Percentiles rank a stretch among this genome's conserved stretches.
Conservation (phyloP, 1,139 yeast species). For the Candida neerlandica region DNA sequence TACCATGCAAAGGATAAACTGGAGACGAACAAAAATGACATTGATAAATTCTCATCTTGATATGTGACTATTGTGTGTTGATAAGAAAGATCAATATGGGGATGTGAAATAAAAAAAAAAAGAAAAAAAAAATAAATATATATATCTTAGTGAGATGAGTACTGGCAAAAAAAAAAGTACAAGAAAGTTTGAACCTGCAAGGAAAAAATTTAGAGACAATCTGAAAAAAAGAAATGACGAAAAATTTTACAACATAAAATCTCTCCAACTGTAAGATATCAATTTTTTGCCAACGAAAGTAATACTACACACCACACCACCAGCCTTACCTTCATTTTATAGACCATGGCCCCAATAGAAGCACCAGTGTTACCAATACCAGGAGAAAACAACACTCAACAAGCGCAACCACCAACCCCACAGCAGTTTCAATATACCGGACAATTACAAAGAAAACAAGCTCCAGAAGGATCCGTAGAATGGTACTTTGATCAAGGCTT, state of each 20-base stretch:
- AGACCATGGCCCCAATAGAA: conserved; percentile 35
- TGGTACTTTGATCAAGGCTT: conserved; percentile 68
- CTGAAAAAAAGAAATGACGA: conserved; percentile 4
- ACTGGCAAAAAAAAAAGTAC: background rate
- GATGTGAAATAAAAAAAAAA: background rate
- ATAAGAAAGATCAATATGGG: background rate
- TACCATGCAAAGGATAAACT: conserved; percentile 96
- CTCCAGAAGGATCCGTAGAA: conserved; percentile 56
- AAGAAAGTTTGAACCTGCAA: background rate
- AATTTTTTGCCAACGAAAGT: background rate
- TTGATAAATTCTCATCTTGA: conserved; percentile 81
- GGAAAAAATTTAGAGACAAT: background rate
- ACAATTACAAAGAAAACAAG: conserved; percentile 43
- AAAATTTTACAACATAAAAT: conserved; percentile 1
- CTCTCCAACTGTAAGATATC: background rate
- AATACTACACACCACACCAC: background rate
- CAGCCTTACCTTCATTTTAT: background rate
- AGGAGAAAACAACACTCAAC: conserved; percentile 43
- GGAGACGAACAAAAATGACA: conserved; percentile 99
- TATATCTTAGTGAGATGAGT: background rate
- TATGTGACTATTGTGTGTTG: background rate
- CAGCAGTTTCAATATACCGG: conserved; percentile 38
- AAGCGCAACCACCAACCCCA: conserved; percentile 17
- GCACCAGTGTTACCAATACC: conserved; percentile 64
- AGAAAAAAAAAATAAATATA: background rate